A percentile compares a stretch with the other conserved stretches of the same genome.
Evolutionary conservation across 768 basidiomycete species (phyloP).

Genomic region (Porphyrellus cyaneotinctus): DNA sequence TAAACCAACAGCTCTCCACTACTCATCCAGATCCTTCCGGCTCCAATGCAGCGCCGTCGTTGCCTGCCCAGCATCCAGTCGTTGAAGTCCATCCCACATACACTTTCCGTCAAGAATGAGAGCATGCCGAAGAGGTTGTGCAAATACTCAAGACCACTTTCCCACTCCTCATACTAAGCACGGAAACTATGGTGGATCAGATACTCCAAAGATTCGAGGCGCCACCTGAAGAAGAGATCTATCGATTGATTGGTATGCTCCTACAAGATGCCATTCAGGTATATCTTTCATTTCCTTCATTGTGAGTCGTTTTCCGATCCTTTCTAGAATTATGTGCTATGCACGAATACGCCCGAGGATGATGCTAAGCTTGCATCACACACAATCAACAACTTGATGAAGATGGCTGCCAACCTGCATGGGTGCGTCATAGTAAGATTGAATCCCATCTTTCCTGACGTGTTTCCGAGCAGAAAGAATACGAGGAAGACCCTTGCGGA

Average conservation of each 20-base stretch:
- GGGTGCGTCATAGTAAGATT: conserved; percentile 39
- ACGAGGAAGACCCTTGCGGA: conserved; percentile 83
- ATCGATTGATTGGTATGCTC: conserved; percentile 83
- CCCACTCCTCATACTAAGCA: conserved; percentile 87
- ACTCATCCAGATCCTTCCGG: conserved; percentile 18
- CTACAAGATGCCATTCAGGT: conserved; percentile 86
- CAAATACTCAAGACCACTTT: conserved; percentile 94
- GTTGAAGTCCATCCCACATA: conserved; percentile 24
- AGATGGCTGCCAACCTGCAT: conserved; percentile 58
- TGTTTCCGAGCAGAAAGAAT: conserved; percentile 62
- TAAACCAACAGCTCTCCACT: conserved; percentile 12
- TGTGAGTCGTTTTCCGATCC: neutral
- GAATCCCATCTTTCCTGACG: neutral
- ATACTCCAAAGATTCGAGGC: conserved; percentile 87
- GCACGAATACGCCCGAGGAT: conserved; percentile 64
- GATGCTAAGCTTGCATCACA: conserved; percentile 57
- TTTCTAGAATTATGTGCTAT: conserved; percentile 61
- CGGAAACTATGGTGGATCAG: conserved; percentile 98
- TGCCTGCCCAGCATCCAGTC: conserved; percentile 14
- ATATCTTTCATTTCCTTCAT: conserved; percentile 13
- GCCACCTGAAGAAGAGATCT: conserved; percentile 87
- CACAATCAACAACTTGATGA: conserved; percentile 52
- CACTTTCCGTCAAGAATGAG: conserved; percentile 69
- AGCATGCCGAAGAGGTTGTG: conserved; percentile 89
- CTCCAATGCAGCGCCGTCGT: conserved; percentile 6